These are phyloP conservation scores for Agapanthus africanus DNA, from an alignment of 106 monocot genomes.

Conservation along the genomic window DNA sequence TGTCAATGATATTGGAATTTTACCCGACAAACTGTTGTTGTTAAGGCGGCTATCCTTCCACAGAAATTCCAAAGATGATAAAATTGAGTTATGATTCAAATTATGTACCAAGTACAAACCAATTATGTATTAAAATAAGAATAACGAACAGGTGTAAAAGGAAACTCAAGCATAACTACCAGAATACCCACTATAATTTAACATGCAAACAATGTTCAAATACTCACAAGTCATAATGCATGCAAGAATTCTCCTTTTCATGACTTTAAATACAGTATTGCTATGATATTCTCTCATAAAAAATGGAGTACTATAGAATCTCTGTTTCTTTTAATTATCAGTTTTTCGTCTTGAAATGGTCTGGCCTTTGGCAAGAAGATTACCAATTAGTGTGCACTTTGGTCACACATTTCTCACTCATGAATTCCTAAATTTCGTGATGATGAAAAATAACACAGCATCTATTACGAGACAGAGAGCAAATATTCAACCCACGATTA, in stretches of 20 bases:
- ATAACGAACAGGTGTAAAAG: conserved; percentile 4
- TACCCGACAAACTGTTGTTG: conserved; percentile 54
- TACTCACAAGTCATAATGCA: too few species aligned
- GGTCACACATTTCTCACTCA: background rate
- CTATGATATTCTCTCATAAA: background rate
- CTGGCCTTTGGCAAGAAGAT: background rate
- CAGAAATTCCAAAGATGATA: conserved; percentile 7
- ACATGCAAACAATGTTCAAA: too few species aligned
- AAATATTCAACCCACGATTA: background rate
- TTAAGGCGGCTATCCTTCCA: conserved; percentile 58
- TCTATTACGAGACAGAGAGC: background rate
- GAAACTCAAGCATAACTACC: background rate
- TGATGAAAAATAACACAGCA: background rate
- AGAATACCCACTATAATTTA: background rate
- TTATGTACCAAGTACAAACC: background rate
- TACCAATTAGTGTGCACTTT: background rate
- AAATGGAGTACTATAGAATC: background rate
- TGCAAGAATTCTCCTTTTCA: background rate
- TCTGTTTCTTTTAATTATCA: background rate
- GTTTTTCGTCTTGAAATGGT: background rate
- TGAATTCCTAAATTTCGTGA: background rate
- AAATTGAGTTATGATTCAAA: background rate
- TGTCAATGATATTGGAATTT: conserved; percentile 48
- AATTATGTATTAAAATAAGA: conserved; percentile 7
- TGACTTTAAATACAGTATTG: background rate